Evolutionary conservation across 2,329 filamentous ascomycete species (phyloP), one percentile per base, ranked within the genome.

Genomic region (Ploettnerulaceae sp.): DNA sequence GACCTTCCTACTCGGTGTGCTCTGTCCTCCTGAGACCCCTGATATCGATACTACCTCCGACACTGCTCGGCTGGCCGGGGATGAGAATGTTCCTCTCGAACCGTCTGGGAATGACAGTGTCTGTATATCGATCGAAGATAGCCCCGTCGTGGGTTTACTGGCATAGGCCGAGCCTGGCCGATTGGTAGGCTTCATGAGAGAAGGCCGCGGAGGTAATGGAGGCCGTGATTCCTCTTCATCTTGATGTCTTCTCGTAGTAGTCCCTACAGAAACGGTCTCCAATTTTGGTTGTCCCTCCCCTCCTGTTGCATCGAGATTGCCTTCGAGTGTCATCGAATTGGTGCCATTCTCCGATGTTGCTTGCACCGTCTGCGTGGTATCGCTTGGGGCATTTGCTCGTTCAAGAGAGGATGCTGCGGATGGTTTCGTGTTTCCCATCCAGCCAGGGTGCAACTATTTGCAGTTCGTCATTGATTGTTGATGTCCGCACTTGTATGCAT

Each of bases 51-150:
- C 45, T 15, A 63, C 65, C 34, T 61, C 57, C 9, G 60, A 62
- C 24, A 56, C 54, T 7, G 59, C 47, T 40, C 59, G 56, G 48
- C 52, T 56, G 6, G 45, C 61, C 12, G 74, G 67, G 18, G 68
- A 68, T 12, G 70, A 66, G 58, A 84, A 84, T 1, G 77, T 82
- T 28, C 84, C 82, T 49, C 79, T 74, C 15, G 79, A 78, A 49
- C 79, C 81, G 63, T 88, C 86, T 8, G 80, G 81, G 53, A 86
- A 84, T 1, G 82, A 81, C 39, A 90, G 74, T 0, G 85, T 87
- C 57, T 88, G 84, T 45, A 90, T 83, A 56, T 91, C 89, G 52
- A 89, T 76, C 12, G 88, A 77, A 0, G 89, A 91, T 11, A 97
- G 62, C 7, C 89, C 89, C 1, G 89, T 96, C 3, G 90, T 96